A percentile compares a stretch with the other conserved stretches of the same genome.
phyloP scores from a whole-genome alignment of 495 filamentous ascomycete genomes.

The Aspergillus haitiensis region DNA sequence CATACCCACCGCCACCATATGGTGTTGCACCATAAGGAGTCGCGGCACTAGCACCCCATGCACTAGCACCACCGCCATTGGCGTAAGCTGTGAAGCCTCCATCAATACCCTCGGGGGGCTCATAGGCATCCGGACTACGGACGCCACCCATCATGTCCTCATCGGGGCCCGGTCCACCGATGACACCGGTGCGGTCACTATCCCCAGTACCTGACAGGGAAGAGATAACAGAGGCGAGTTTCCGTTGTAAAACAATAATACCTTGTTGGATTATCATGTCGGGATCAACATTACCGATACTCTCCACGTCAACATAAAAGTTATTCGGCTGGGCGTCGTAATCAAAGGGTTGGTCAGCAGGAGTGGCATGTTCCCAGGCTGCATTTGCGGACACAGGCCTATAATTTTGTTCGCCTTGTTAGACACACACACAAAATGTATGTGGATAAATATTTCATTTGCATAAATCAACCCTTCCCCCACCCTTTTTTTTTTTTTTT shows the following conservation, averaged over 20 bases:
- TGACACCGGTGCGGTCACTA: conserved; percentile 46
- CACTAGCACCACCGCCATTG: conserved; percentile 56
- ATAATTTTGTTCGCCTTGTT: neutral
- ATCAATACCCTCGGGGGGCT: conserved; percentile 60
- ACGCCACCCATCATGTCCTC: conserved; percentile 56
- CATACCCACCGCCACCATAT: conserved; percentile 61
- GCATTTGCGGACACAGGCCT: conserved; percentile 88
- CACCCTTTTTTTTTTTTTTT: neutral
- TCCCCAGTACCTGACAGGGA: conserved; percentile 58
- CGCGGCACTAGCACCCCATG: conserved; percentile 61
- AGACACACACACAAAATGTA: no score
- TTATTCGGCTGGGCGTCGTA: conserved; percentile 79
- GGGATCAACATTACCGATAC: conserved; percentile 80
- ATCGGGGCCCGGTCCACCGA: conserved; percentile 41
- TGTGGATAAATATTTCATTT: no score
- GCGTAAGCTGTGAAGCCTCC: conserved; percentile 79
- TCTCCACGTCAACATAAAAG: conserved; percentile 94
- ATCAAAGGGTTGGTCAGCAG: conserved; percentile 82
- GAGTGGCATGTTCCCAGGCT: conserved; percentile 74
- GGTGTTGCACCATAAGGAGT: conserved; percentile 72
- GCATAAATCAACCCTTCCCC: neutral
- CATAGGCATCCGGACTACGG: conserved; percentile 60
- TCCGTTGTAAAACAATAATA: conserved; percentile 84
- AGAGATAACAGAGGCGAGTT: conserved; percentile 82
- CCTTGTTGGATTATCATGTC: conserved; percentile 85